These are phyloP conservation scores for Arabis alpina DNA, from an alignment of 345 rosid species.

Conservation along the genomic window DNA sequence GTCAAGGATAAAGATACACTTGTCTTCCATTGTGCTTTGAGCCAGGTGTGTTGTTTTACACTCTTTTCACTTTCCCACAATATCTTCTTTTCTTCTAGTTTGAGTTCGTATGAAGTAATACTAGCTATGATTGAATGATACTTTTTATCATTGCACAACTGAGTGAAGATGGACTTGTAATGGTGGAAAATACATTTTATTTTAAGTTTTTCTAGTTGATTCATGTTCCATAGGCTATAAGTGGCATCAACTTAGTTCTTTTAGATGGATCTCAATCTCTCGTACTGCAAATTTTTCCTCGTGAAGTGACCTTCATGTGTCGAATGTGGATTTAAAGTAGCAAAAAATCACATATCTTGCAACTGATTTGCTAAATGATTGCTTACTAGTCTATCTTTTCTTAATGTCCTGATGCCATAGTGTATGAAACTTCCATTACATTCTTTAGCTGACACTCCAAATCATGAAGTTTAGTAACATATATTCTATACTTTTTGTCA, in stretches of 20 bases:
- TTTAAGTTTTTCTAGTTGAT: background rate
- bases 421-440: slow-evolving; percentile 2
- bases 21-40: slow-evolving; percentile 93
- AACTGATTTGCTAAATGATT: background rate
- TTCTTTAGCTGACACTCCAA: background rate
- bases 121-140: background rate
- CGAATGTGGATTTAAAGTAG: slow-evolving; percentile 1
- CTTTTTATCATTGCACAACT: background rate
- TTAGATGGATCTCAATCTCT: background rate
- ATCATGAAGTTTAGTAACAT: background rate
- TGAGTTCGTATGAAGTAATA: slow-evolving; percentile 10
- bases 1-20: slow-evolving; percentile 91
- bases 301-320: slow-evolving; percentile 11
- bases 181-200: too few relatives aligned
- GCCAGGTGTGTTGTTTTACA: slow-evolving; percentile 63
- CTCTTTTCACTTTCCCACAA: background rate
- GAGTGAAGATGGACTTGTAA: slow-evolving; percentile 3
- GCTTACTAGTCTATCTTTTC: background rate
- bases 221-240: background rate
- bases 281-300: background rate
- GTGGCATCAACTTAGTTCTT: background rate
- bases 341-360: background rate
- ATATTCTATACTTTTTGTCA: too few relatives aligned
- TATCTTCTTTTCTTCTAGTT: slow-evolving; percentile 4
- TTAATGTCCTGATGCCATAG: slow-evolving; percentile 7